These are phyloP conservation scores for Dioszegia crocea DNA, from an alignment of 768 basidiomycete species.

Conservation along the genomic window DNA sequence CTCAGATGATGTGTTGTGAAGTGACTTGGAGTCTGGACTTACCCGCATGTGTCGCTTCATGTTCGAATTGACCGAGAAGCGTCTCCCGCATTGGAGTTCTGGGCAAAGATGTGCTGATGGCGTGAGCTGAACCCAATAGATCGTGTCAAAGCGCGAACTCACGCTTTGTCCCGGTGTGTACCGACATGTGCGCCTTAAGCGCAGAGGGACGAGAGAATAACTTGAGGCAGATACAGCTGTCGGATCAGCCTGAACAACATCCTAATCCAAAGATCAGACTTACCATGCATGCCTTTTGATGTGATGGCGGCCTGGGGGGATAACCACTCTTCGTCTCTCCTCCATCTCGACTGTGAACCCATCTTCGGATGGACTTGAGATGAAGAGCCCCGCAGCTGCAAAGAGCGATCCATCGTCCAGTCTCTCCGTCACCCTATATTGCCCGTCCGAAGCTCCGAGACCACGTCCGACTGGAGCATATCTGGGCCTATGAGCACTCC, in stretches of 20 bases:
- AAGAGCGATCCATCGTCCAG: too few species aligned
- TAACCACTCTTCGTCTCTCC: too few species aligned
- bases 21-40: neutral
- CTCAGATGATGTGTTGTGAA: too few species aligned
- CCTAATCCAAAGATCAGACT: neutral
- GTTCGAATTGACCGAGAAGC: constrained; percentile 45
- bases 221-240: constrained; percentile 43
- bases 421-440: too few species aligned
- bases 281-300: neutral
- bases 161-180: constrained; percentile 49
- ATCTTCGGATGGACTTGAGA: too few species aligned
- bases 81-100: constrained; percentile 27
- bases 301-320: neutral
- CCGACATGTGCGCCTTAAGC: constrained; percentile 44
- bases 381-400: too few species aligned
- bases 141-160: constrained; percentile 3
- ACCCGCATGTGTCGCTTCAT: constrained; percentile 43
- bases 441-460: too few species aligned
- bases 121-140: neutral
- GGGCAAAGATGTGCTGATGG: constrained; percentile 25
- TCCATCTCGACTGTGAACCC: neutral
- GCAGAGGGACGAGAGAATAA: constrained; percentile 44
- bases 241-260: neutral
- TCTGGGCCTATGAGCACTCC: too few species aligned
- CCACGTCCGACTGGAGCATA: too few species aligned